Conservation (phyloP, 805 yeast genomes). For the Candida glaebosa region DNA sequence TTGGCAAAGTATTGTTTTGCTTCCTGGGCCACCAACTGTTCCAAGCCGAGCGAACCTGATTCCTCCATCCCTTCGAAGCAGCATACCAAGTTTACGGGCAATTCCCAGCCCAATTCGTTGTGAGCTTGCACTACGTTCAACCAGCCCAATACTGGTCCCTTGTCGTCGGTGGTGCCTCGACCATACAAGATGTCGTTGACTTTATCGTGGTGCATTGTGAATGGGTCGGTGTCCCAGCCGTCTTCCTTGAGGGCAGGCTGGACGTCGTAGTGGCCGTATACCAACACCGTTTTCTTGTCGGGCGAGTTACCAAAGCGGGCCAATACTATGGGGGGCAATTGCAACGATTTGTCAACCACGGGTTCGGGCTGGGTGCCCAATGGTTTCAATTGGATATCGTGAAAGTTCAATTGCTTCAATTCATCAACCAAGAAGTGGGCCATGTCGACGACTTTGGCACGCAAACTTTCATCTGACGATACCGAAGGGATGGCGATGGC, state of each 20-base stretch:
- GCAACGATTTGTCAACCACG: constrained; percentile 59
- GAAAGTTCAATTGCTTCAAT: constrained; percentile 69
- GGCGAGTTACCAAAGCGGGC: constrained; percentile 85
- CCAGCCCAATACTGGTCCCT: constrained; percentile 99
- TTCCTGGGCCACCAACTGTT: constrained; percentile 74
- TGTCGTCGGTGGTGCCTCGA: constrained; percentile 96
- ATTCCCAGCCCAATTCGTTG: constrained; percentile 72
- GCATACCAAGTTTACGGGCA: constrained; percentile 89
- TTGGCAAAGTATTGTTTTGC: constrained; percentile 76
- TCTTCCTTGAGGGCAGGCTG: constrained; percentile 93
- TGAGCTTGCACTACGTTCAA: constrained; percentile 90
- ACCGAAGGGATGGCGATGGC: constrained; percentile 97
- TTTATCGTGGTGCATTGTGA: constrained; percentile 54
- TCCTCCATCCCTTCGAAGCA: constrained; percentile 99
- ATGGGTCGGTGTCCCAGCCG: constrained; percentile 96
- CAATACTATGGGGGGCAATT: constrained; percentile 92
- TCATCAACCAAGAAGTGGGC: constrained; percentile 75
- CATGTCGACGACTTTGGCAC: constrained; percentile 89
- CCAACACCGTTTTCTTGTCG: constrained; percentile 77
- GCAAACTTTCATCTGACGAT: constrained; percentile 81
- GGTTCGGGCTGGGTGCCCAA: constrained; percentile 94
- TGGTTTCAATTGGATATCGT: constrained; percentile 76
- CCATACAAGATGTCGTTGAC: constrained; percentile 76
- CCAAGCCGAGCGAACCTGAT: constrained; percentile 91
- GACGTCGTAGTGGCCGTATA: constrained; percentile 97